Evolutionary conservation across 2,329 filamentous ascomycete genomes (phyloP), one percentile per base, ranked within the genome.

Genomic region (Graphilbum fragrans): DNA sequence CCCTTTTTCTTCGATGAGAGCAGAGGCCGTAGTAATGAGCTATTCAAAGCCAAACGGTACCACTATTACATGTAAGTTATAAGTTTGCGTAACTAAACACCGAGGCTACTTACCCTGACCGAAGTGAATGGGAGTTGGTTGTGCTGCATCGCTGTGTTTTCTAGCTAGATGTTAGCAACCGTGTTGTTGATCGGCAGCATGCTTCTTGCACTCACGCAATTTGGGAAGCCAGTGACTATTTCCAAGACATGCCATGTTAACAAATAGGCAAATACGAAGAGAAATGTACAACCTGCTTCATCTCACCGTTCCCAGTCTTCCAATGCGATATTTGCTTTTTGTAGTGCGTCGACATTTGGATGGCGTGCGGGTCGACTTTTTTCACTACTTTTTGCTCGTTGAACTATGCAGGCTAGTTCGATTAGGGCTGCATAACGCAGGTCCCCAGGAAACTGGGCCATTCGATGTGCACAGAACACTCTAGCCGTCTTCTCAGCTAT

Each of bases 241-340:
- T 7, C 7, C 7, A 27, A 12, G 23, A 27, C 7, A 27, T 27
- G n/a, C n/a, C n/a, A n/a, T n/a, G n/a, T n/a, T 12, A 27, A 12
- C 23, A 27, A 27, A 12, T 27, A 7, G 23, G 23, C 23, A 12
- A 12, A 27, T 27, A 12, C 23, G 12, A 27, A 12, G 7, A 5
- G 38, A 32, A 3, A 35, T 31, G 29, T 31, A 40, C 5, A 35
- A 21, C n/a, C 38, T 39, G 23, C 22, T 18, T 27, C 17, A 22
- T 38, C 37, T 32, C 14, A 39, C 38, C 38, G 33, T 22, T 40
- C 32, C 38, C 38, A 40, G n/a, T 40, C 38, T 29, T 40, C 38
- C 33, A 40, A 35, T 5, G n/a, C 38, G 31, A 40, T 35, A 22
- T 40, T 40, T 16, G 38, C 32, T 17, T 31, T 33, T 16, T 35